phyloP scores from a whole-genome alignment of 1,284 basidiomycete genomes.

The Leccinum pachyderme region DNA sequence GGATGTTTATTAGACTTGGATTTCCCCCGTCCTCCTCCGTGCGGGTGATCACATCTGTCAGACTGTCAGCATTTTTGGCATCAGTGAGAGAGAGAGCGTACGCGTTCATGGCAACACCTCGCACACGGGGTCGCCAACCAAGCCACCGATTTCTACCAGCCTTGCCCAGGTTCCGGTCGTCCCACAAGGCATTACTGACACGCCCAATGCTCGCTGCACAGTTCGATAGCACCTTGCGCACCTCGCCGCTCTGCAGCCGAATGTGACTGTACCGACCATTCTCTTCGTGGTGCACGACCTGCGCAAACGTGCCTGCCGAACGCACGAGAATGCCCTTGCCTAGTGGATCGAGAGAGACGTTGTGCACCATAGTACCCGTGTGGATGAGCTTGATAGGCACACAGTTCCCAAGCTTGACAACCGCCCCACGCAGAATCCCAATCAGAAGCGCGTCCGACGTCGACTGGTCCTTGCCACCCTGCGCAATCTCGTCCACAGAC shows the following conservation, averaged over 20 bases:
- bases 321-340: slow-evolving; percentile 86
- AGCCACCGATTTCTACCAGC: slow-evolving; percentile 91
- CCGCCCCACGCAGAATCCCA: slow-evolving; percentile 83
- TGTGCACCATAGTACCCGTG: slow-evolving; percentile 89
- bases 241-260: slow-evolving; percentile 89
- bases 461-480: slow-evolving; percentile 27
- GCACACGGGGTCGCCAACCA: slow-evolving; percentile 82
- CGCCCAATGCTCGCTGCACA: slow-evolving; percentile 90
- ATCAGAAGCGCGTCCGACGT: slow-evolving; percentile 54
- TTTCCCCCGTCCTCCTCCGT: slow-evolving; percentile 98
- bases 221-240: slow-evolving; percentile 80
- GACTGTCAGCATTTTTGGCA: slow-evolving; percentile 5
- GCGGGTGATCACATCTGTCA: slow-evolving; percentile 85
- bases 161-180: slow-evolving; percentile 84
- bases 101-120: slow-evolving; percentile 99
- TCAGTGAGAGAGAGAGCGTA: slow-evolving; percentile 39
- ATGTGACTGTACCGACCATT: slow-evolving; percentile 77
- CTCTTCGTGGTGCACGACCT: slow-evolving; percentile 76
- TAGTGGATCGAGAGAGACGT: slow-evolving; percentile 72
- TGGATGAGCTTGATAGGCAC: slow-evolving; percentile 91
- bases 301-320: slow-evolving; percentile 85
- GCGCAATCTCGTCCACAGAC: slow-evolving; percentile 23
- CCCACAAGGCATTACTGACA: slow-evolving; percentile 92
- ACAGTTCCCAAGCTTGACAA: slow-evolving; percentile 91
- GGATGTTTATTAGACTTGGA: slow-evolving; percentile 95